These are phyloP conservation scores for Chlamydomonas urium DNA, from an alignment of 139 green algal genomes.

Conservation along the genomic window DNA sequence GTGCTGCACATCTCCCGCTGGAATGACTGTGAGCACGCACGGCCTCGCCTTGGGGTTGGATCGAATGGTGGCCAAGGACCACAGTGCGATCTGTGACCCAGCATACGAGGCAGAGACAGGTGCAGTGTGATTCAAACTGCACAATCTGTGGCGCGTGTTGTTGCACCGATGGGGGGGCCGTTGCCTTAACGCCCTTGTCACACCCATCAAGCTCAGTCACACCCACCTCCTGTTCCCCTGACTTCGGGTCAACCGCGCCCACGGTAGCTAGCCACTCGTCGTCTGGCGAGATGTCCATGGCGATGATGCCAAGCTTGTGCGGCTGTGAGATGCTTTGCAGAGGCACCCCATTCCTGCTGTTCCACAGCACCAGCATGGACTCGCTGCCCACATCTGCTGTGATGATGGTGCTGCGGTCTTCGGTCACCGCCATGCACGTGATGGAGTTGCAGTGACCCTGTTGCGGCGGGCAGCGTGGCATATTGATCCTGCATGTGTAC, in stretches of 20 bases:
- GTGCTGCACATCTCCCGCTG: slow-evolving; percentile 53
- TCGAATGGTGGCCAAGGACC: slow-evolving; percentile 37
- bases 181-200: not conserved
- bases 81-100: slow-evolving; percentile 38
- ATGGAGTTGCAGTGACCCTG: slow-evolving; percentile 68
- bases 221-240: slow-evolving; percentile 43
- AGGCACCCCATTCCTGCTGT: slow-evolving; percentile 42
- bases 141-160: too few relatives aligned
- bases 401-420: slow-evolving; percentile 50
- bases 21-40: slow-evolving; percentile 31
- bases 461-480: not conserved
- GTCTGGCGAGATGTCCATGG: slow-evolving; percentile 58
- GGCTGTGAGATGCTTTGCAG: slow-evolving; percentile 41
- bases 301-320: slow-evolving; percentile 45
- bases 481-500: not conserved
- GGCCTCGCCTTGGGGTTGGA: slow-evolving; percentile 12
- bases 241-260: slow-evolving; percentile 29
- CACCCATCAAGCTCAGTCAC: not conserved
- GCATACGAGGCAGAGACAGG: not conserved
- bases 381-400: slow-evolving; percentile 62
- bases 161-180: too few relatives aligned
- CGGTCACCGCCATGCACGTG: slow-evolving; percentile 43
- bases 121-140: too few relatives aligned
- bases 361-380: slow-evolving; percentile 68
- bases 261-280: slow-evolving; percentile 53